phyloP scores from a whole-genome alignment of 257 asterid genomes.

The Jacaranda mimosifolia region DNA sequence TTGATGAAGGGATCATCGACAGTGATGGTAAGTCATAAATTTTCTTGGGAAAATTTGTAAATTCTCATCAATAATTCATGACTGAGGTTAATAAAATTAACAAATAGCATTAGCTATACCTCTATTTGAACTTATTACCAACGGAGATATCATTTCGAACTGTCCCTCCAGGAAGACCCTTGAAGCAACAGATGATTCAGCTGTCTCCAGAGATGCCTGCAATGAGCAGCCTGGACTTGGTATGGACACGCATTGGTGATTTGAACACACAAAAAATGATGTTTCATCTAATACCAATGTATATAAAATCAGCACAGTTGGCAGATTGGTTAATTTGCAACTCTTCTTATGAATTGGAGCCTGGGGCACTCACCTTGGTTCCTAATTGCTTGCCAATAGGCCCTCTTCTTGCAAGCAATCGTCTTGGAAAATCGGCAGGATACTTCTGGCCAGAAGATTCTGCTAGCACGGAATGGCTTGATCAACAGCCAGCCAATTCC shows the following conservation, averaged over 20 bases:
- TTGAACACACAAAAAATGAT: conserved; percentile 33
- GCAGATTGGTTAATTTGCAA: conserved; percentile 60
- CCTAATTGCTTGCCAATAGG: conserved; percentile 52
- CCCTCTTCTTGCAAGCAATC: conserved; percentile 55
- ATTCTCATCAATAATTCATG: no score
- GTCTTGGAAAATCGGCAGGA: no score
- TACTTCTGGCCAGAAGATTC: no score
- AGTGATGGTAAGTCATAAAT: conserved; percentile 45
- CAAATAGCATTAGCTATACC: no score
- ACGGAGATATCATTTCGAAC: no score
- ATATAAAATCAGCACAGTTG: conserved; percentile 23
- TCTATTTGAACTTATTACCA: no score
- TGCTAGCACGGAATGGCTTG: no score
- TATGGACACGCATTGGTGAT: conserved; percentile 54
- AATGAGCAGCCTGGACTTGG: conserved; percentile 42
- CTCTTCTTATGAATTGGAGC: conserved; percentile 55
- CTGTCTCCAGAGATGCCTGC: conserved; percentile 59
- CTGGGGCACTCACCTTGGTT: conserved; percentile 44
- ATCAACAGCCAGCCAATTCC: conserved; percentile 28
- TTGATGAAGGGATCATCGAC: conserved; percentile 61
- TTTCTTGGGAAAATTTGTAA: background rate
- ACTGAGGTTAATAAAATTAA: no score
- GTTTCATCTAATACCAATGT: conserved; percentile 29
- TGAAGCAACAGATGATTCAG: conserved; percentile 48
- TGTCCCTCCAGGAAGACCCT: conserved; percentile 44